Conservation (phyloP, 2,329 filamentous ascomycete species). For the Aspergillus awamori region DNA sequence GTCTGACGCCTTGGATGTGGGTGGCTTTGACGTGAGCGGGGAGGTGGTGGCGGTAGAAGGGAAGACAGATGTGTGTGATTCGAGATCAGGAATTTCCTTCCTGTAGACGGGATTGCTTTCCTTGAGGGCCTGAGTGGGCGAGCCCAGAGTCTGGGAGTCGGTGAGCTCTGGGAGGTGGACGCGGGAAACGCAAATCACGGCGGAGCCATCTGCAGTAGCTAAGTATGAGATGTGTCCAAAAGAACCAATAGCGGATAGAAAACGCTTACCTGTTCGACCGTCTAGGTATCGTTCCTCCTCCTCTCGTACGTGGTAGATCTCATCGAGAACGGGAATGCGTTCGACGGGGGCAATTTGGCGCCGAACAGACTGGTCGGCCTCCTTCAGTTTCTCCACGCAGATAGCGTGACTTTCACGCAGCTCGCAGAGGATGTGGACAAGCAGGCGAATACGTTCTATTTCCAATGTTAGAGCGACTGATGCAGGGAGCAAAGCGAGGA, state of each 20-base stretch:
- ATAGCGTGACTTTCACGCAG: conserved; percentile 37
- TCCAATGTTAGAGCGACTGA: background rate
- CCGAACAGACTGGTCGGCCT: conserved; percentile 39
- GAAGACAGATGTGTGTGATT: conserved; percentile 28
- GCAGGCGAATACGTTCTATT: conserved; percentile 33
- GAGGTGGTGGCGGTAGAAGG: conserved; percentile 19
- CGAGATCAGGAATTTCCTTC: conserved; percentile 22
- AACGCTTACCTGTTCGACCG: conserved; percentile 32
- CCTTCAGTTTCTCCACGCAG: conserved; percentile 36
- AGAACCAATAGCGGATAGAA: background rate
- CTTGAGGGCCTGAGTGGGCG: conserved; percentile 18
- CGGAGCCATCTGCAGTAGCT: conserved; percentile 27
- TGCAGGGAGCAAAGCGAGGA: background rate
- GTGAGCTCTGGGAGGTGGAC: conserved; percentile 32
- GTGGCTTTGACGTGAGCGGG: conserved; percentile 5
- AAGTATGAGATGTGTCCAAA: background rate
- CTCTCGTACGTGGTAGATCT: conserved; percentile 39
- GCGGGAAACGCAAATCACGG: conserved; percentile 30
- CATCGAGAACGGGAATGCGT: conserved; percentile 35
- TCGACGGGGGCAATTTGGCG: conserved; percentile 35
- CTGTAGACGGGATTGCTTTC: conserved; percentile 19
- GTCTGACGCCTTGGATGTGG: background rate
- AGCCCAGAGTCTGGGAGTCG: conserved; percentile 22
- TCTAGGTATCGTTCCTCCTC: conserved; percentile 37
- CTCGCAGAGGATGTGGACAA: conserved; percentile 40